Evolutionary conservation across 495 filamentous ascomycete genomes (phyloP).

Genomic region (Penicillium fimorum): DNA sequence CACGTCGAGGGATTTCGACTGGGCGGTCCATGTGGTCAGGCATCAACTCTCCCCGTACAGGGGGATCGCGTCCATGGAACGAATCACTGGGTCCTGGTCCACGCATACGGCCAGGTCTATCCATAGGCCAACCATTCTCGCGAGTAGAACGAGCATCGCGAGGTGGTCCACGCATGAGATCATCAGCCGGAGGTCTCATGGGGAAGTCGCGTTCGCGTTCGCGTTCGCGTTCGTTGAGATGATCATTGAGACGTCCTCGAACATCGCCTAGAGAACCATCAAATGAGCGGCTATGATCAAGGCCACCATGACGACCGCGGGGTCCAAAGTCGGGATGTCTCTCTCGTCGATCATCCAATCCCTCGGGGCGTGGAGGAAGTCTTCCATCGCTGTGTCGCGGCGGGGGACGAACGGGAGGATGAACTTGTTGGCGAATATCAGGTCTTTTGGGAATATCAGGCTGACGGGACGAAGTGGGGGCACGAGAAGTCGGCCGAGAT

Average conservation of each 20-base stretch:
- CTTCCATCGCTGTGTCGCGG: constrained; percentile 31
- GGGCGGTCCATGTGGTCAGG: constrained; percentile 37
- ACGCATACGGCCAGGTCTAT: constrained; percentile 38
- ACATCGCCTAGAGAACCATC: constrained; percentile 31
- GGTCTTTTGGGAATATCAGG: constrained; percentile 37
- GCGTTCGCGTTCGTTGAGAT: constrained; percentile 33
- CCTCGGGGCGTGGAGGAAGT: constrained; percentile 40
- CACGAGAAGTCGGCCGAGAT: constrained; percentile 28
- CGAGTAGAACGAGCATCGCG: constrained; percentile 35
- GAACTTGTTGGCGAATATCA: constrained; percentile 37
- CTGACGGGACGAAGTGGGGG: constrained; percentile 31
- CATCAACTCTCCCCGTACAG: constrained; percentile 39
- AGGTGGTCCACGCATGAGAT: constrained; percentile 42
- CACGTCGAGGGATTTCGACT: constrained; percentile 34
- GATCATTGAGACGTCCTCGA: constrained; percentile 29
- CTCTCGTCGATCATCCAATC: constrained; percentile 40
- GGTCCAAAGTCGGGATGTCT: constrained; percentile 38
- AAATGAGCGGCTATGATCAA: constrained; percentile 37
- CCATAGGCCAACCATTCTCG: constrained; percentile 38
- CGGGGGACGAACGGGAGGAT: constrained; percentile 29
- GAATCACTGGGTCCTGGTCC: constrained; percentile 19
- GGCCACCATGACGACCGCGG: constrained; percentile 36
- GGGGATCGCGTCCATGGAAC: constrained; percentile 32
- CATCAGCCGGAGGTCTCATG: constrained; percentile 34
- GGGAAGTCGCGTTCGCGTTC: constrained; percentile 24